Evolutionary conservation across 345 rosid genomes (phyloP).

Genomic region (Gossypium turneri): DNA sequence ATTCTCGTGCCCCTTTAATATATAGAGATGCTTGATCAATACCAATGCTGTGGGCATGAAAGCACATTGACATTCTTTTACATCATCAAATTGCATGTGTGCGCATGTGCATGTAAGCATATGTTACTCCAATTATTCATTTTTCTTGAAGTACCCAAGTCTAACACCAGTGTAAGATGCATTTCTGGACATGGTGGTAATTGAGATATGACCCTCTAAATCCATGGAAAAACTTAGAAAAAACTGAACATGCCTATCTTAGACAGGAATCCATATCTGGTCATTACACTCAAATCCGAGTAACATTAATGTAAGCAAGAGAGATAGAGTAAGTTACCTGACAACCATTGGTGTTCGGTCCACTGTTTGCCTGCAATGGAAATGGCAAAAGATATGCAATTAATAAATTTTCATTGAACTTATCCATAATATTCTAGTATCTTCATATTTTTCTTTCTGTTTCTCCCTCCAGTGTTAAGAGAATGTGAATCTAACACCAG

Average conservation of each 20-base stretch:
- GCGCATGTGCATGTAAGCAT: background rate
- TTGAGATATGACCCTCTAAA: background rate
- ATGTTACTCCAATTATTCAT: background rate
- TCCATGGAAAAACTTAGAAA: no score
- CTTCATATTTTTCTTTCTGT: background rate
- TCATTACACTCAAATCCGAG: background rate
- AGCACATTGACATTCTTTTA: background rate
- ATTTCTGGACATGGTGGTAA: no score
- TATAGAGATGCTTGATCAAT: background rate
- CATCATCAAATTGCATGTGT: background rate
- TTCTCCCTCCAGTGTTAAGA: background rate
- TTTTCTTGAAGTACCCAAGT: no score
- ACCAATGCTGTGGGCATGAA: background rate
- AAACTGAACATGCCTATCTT: background rate
- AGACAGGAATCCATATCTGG: no score
- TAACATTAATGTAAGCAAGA: background rate
- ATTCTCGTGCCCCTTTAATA: background rate
- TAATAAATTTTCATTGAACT: background rate
- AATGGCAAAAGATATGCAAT: slow-evolving; percentile 2
- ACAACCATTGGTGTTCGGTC: slow-evolving; percentile 78
- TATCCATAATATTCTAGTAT: background rate
- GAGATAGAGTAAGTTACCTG: slow-evolving; percentile 51
- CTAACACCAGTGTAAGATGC: background rate
- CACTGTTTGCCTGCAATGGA: slow-evolving; percentile 79
- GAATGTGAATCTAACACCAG: no score